These are phyloP conservation scores for Apophysomyces trapeziformis DNA, from an alignment of 371 early-diverging fungal species.

Conservation along the genomic window DNA sequence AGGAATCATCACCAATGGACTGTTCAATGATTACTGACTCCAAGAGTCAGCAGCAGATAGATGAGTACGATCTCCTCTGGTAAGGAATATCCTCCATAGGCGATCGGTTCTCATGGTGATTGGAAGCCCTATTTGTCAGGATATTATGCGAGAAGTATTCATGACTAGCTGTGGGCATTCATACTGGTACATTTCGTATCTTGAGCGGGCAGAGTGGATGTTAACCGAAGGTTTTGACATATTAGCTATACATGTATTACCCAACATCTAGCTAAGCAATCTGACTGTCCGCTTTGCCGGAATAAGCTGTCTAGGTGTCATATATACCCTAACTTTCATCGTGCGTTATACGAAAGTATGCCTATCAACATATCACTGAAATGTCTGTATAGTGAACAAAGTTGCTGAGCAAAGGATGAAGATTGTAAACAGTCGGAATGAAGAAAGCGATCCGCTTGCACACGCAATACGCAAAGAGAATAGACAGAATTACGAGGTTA, in stretches of 20 bases:
- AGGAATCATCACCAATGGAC: background rate
- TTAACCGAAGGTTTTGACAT: background rate
- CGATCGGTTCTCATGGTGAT: background rate
- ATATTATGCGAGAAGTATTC: conserved; percentile 74
- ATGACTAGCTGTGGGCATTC: conserved; percentile 87
- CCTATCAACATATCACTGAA: background rate
- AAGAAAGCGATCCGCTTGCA: conserved; percentile 18
- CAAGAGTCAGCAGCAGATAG: background rate
- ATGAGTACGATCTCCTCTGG: background rate
- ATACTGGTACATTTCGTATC: conserved; percentile 69
- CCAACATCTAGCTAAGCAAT: conserved; percentile 59
- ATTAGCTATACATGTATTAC: conserved; percentile 74
- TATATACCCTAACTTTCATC: conserved; percentile 82
- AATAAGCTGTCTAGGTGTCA: conserved; percentile 57
- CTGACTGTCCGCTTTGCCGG: conserved; percentile 78
- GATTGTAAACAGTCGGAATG: conserved; percentile 5
- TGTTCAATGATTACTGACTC: background rate
- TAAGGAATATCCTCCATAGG: background rate
- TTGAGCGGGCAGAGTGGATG: background rate
- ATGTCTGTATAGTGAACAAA: conserved; percentile 28
- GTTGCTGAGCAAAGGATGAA: conserved; percentile 27
- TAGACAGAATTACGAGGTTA: conserved; percentile 17
- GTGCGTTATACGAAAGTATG: conserved; percentile 41
- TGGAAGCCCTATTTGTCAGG: conserved; percentile 70
- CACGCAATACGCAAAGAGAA: conserved; percentile 24